Conservation (phyloP, 305 asterid species). For the Vinca major region DNA sequence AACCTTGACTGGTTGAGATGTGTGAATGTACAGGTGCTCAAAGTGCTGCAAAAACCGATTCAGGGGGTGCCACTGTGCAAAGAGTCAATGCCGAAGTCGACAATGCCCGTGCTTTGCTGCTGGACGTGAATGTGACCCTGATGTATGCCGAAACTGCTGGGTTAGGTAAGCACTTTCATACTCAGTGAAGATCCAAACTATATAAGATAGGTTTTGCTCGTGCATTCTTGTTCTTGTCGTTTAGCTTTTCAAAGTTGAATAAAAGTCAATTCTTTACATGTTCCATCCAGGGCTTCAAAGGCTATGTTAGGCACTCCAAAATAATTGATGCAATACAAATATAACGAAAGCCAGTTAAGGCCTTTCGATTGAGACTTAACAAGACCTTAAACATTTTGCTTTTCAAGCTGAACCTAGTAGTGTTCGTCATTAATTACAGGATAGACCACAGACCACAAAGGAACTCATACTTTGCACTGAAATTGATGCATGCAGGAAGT, state of each 20-base stretch:
- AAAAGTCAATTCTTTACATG: not conserved
- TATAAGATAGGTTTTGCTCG: not conserved
- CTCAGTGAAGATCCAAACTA: conserved; percentile 1
- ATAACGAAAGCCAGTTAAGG: not conserved
- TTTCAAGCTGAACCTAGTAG: too few species aligned
- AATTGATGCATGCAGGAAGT: too few species aligned
- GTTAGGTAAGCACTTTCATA: conserved; percentile 44
- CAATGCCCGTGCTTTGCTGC: conserved; percentile 99
- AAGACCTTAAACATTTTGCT: not conserved
- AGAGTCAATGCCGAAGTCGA: conserved; percentile 97
- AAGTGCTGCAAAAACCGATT: conserved; percentile 90
- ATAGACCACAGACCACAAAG: too few species aligned
- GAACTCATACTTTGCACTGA: too few species aligned
- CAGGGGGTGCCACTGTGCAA: conserved; percentile 96
- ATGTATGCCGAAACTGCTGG: conserved; percentile 98
- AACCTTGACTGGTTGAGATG: not conserved
- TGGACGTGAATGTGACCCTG: conserved; percentile 92
- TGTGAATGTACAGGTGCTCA: conserved; percentile 52
- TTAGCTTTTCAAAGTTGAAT: not conserved
- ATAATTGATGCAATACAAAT: not conserved
- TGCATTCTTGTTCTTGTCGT: conserved; percentile 3
- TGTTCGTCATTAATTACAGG: too few species aligned
- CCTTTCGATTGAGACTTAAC: not conserved
- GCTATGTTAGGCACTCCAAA: not conserved
- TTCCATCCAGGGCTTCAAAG: not conserved